phyloP scores from a whole-genome alignment of 345 rosid genomes.

The Laguncularia racemosa region DNA sequence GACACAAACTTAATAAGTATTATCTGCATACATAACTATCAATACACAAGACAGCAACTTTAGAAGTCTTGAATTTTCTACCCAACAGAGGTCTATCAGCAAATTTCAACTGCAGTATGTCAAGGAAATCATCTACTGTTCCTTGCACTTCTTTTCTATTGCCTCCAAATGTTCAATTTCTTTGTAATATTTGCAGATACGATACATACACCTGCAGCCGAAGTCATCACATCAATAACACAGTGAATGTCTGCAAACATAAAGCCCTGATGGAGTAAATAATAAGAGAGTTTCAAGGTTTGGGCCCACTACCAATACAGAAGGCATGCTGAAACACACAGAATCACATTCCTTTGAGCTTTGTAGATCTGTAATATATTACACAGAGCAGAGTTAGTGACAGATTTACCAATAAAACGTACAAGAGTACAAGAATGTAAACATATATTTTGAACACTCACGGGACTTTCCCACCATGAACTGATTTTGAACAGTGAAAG shows the following conservation, averaged over 20 bases:
- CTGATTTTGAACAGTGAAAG: no score
- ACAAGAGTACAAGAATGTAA: no score
- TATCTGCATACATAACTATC: no score
- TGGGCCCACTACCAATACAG: conserved; percentile 62
- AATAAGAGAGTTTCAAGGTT: neutral
- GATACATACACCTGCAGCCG: conserved; percentile 64
- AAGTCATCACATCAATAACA: neutral
- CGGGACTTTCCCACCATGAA: no score
- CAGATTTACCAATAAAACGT: no score
- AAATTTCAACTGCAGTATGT: neutral
- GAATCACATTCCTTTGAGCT: conserved; percentile 76
- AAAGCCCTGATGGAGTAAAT: neutral
- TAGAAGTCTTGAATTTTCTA: neutral
- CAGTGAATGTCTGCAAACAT: neutral
- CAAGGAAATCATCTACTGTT: conserved; percentile 25
- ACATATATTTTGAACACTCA: no score
- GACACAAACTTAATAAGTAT: no score
- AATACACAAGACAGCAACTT: no score
- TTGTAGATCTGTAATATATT: conserved; percentile 55
- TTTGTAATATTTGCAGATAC: conserved; percentile 71
- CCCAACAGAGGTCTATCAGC: neutral
- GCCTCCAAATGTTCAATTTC: conserved; percentile 70
- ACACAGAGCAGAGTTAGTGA: no score
- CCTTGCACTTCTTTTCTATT: conserved; percentile 69
- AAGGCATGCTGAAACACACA: conserved; percentile 70